Evolutionary conservation across 306 rosid genomes (phyloP).

Genomic region (Purshia tridentata): DNA sequence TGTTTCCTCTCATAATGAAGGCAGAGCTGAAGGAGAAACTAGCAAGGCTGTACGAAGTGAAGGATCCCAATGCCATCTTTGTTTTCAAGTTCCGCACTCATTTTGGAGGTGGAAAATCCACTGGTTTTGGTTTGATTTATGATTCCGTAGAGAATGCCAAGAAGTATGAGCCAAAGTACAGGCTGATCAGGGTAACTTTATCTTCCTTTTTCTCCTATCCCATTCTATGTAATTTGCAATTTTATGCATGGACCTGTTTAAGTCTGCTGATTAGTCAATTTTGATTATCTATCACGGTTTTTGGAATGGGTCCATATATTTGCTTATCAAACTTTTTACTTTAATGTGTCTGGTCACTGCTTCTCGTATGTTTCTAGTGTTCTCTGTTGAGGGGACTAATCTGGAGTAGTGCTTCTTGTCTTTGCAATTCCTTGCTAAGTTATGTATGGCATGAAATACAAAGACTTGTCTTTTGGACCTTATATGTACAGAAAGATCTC

Average conservation of each 20-base stretch:
- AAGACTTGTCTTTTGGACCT: not conserved
- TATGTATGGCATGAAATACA: not conserved
- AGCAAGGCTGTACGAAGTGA: slow-evolving; percentile 72
- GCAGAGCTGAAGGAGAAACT: slow-evolving; percentile 90
- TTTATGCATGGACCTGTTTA: not conserved
- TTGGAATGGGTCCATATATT: not conserved
- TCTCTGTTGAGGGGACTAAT: not conserved
- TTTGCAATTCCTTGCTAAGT: not conserved
- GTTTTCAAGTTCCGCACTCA: slow-evolving; percentile 91
- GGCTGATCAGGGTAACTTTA: slow-evolving; percentile 80
- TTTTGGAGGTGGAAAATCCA: slow-evolving; percentile 95
- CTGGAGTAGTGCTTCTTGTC: not conserved
- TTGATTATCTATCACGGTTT: not conserved
- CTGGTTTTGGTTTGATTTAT: slow-evolving; percentile 86
- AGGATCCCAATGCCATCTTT: slow-evolving; percentile 73
- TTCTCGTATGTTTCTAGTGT: not conserved
- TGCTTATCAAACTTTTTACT: not conserved
- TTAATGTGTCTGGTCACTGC: not conserved
- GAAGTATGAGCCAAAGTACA: slow-evolving; percentile 93
- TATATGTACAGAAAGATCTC: not conserved
- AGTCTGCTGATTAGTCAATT: not conserved
- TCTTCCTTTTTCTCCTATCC: not conserved
- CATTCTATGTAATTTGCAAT: not conserved
- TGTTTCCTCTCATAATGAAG: slow-evolving; percentile 34
- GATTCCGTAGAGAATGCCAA: slow-evolving; percentile 86